Evolutionary conservation across 2,329 filamentous ascomycete genomes (phyloP), one percentile per base, ranked within the genome.

Genomic region (Aureobasidium zeae): DNA sequence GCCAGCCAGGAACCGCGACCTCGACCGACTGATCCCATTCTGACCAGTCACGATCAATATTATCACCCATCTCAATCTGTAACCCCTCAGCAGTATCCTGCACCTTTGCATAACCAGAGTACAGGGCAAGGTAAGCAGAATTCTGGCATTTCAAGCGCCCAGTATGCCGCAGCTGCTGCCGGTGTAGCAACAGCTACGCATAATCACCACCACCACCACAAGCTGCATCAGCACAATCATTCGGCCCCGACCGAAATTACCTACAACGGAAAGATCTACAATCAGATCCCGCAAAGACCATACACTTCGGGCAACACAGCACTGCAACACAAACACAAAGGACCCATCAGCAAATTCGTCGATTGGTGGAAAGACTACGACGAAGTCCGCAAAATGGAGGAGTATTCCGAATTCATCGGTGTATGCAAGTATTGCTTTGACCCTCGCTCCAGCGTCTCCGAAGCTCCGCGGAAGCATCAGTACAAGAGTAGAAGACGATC

Each of bases 401-500:
- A 80, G 55, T 81, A 81, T 53, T 80, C 77, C 1, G 76, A 81
- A 58, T 72, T 74, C 47, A 80, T 79, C 52, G 77, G 77, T 16
- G 72, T 81, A 2, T 81, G 77, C 62, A 76, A 71, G 49, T 65
- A 77, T 52, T 81, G 77, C 56, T 81, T 81, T 53, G 76, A 79
- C 48, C 76, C 77, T 5, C 67, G 70, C 7, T 73, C 71, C 12
- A 70, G 66, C 3, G 68, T 72, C 3, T 57, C 62, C 47, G 70
- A 79, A 55, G 77, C 76, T 0, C 77, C 77, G 5, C 68, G 77
- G 41, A 74, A 72, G 50, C 77, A 81, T 53, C 63, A 77, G 52
- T 76, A 76, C 54, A 60, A n/a, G n/a, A n/a, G 68, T 46, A 51
- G 57, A 53, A 61, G 61, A 22, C 58, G 65, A 33, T 73, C 70